Conservation (phyloP, 225 moss, liverwort and hornwort genomes). For the Pseudoscleropodium purum region DNA sequence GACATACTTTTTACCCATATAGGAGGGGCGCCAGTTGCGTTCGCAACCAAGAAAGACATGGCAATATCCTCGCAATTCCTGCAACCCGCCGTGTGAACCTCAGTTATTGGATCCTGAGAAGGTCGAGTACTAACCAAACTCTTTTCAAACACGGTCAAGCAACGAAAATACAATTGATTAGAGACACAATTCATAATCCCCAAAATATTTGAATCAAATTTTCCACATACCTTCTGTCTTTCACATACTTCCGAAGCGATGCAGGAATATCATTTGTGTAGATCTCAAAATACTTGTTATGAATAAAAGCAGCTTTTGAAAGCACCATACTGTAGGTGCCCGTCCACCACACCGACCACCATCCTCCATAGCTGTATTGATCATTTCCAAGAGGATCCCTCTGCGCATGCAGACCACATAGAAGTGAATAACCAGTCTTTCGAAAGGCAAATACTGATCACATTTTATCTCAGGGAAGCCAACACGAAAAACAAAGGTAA, state of each 20-base stretch:
- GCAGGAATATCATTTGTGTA: constrained; percentile 72
- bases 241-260: constrained; percentile 64
- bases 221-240: constrained; percentile 44
- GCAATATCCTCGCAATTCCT: constrained; percentile 99
- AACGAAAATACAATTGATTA: not conserved
- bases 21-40: constrained; percentile 79
- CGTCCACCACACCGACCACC: constrained; percentile 99
- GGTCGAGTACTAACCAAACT: not conserved
- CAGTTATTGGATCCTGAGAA: not conserved
- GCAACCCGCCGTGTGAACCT: constrained; percentile 8
- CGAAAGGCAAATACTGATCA: not conserved
- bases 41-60: constrained; percentile 97
- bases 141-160: not conserved
- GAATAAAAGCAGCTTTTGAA: constrained; percentile 85
- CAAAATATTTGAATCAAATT: not conserved
- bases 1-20: constrained; percentile 79
- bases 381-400: constrained; percentile 21
- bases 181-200: not conserved
- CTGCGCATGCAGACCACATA: not conserved
- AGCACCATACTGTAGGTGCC: constrained; percentile 98
- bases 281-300: constrained; percentile 73
- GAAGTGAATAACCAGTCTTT: not conserved
- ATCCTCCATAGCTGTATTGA: constrained; percentile 82
- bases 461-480: not conserved
- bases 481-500: not conserved